Conservation (phyloP, 2,329 filamentous ascomycete species). For the Paecilomyces fulvus region DNA sequence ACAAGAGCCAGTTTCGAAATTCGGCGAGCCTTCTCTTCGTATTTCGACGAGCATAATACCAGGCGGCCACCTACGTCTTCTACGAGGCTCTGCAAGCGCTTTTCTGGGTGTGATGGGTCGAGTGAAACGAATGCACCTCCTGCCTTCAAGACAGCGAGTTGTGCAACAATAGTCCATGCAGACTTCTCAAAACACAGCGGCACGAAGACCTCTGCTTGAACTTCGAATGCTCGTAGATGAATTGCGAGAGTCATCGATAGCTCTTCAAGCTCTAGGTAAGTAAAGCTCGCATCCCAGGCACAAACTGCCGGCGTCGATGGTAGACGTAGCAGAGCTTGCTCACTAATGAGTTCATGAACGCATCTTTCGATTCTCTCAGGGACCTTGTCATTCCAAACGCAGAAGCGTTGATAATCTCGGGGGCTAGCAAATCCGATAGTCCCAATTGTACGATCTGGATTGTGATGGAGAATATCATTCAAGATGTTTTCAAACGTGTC, state of each 20-base stretch:
- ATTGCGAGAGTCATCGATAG: slow-evolving; percentile 29
- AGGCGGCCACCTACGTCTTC: slow-evolving; percentile 25
- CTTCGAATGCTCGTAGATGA: slow-evolving; percentile 28
- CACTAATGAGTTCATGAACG: slow-evolving; percentile 28
- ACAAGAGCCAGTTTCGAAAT: slow-evolving; percentile 20
- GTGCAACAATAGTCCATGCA: slow-evolving; percentile 33
- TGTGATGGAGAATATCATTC: slow-evolving; percentile 14
- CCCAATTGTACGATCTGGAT: slow-evolving; percentile 11
- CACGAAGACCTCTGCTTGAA: slow-evolving; percentile 32
- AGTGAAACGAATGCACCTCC: slow-evolving; percentile 35
- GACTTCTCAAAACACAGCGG: slow-evolving; percentile 38
- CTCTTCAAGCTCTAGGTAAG: slow-evolving; percentile 28
- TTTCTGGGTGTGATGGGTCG: slow-evolving; percentile 32
- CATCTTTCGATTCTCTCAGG: slow-evolving; percentile 24
- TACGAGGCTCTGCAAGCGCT: slow-evolving; percentile 26
- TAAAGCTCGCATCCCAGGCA: slow-evolving; percentile 29
- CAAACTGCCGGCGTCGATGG: slow-evolving; percentile 22
- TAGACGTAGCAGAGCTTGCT: slow-evolving; percentile 15
- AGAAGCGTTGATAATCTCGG: slow-evolving; percentile 21
- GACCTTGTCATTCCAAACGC: slow-evolving; percentile 24
- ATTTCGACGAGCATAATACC: slow-evolving; percentile 24
- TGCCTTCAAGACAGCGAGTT: slow-evolving; percentile 34
- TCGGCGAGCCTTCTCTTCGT: slow-evolving; percentile 20
- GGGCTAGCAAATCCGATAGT: slow-evolving; percentile 23
- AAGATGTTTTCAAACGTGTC: slow-evolving; percentile 26